These are phyloP conservation scores for Linnemannia exigua DNA, from an alignment of 192 early-diverging fungal genomes.

Conservation along the genomic window DNA sequence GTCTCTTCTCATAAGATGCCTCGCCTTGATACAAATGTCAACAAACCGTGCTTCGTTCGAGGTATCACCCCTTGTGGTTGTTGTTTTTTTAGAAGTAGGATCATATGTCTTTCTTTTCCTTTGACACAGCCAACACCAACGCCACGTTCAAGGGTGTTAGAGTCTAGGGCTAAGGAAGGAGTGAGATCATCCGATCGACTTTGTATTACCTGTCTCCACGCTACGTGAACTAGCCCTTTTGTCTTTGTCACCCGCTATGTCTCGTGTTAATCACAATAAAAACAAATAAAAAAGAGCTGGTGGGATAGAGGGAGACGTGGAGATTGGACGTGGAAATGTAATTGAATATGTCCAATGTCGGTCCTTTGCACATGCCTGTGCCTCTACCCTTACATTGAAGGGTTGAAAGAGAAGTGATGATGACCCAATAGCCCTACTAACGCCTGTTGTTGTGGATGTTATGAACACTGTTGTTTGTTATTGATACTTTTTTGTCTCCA, in stretches of 20 bases:
- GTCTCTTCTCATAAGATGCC: neutral
- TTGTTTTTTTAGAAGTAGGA: neutral
- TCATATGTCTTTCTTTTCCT: slow-evolving; percentile 16
- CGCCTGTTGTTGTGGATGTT: neutral
- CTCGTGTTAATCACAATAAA: slow-evolving; percentile 2
- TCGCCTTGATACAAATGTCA: neutral
- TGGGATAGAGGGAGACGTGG: neutral
- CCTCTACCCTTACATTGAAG: neutral
- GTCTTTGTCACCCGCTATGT: neutral
- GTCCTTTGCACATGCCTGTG: slow-evolving; percentile 5
- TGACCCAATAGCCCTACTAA: neutral
- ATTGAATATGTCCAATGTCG: neutral
- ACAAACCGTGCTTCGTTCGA: neutral
- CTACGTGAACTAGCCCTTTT: neutral
- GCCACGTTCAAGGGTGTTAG: neutral
- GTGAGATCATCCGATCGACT: slow-evolving; percentile 8
- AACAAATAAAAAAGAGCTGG: neutral
- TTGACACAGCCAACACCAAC: neutral
- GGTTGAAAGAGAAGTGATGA: neutral
- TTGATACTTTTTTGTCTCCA: neutral
- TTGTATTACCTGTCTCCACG: neutral
- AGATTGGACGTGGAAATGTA: neutral
- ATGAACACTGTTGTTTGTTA: neutral
- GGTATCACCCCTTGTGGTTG: neutral
- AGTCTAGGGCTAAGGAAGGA: neutral